phyloP scores from a whole-genome alignment of 257 asterid genomes.

The Salvia splendens region DNA sequence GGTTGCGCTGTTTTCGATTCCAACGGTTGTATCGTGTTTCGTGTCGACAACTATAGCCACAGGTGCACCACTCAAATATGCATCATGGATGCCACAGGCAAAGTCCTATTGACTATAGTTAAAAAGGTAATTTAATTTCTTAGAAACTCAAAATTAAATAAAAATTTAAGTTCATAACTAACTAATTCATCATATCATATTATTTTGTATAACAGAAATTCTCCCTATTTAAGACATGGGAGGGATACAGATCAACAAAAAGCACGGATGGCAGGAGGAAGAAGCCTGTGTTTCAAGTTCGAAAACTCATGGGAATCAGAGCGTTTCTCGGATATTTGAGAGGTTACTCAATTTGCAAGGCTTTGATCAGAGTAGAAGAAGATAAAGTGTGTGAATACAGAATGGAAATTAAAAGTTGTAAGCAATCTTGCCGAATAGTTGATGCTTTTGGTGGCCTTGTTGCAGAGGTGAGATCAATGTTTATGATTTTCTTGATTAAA shows the following conservation, averaged over 20 bases:
- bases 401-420: conserved; percentile 36
- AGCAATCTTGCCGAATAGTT: conserved; percentile 37
- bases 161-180: no score
- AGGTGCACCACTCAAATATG: conserved; percentile 32
- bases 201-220: conserved; percentile 30
- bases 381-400: conserved; percentile 23
- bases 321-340: conserved; percentile 29
- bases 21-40: conserved; percentile 35
- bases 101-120: conserved; percentile 35
- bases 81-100: conserved; percentile 43
- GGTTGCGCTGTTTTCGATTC: conserved; percentile 48
- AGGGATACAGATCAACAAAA: conserved; percentile 36
- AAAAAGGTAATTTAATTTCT: conserved; percentile 31
- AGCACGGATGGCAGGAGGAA: neutral
- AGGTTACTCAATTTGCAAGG: conserved; percentile 37
- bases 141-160: neutral
- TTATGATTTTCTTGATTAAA: neutral
- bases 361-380: conserved; percentile 17
- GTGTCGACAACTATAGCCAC: conserved; percentile 42
- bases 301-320: conserved; percentile 29
- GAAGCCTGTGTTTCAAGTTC: conserved; percentile 27
- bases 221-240: conserved; percentile 37
- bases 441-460: conserved; percentile 42
- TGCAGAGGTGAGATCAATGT: conserved; percentile 40
- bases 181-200: neutral